Evolutionary conservation across 2,329 filamentous ascomycete genomes (phyloP), one percentile per base, ranked within the genome.

Genomic region (Camptophora hylomeconis): DNA sequence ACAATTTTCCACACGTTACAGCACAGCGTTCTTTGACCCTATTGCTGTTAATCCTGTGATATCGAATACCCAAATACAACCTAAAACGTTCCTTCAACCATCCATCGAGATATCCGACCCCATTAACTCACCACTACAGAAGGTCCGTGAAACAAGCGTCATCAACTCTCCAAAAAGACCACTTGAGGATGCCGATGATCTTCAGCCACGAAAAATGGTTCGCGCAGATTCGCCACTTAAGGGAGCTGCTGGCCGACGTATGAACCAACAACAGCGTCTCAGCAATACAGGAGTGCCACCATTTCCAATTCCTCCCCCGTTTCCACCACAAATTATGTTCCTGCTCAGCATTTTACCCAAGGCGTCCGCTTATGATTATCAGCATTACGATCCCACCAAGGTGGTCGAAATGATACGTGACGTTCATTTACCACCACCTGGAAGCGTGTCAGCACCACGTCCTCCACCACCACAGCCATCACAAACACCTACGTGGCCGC

Each of bases 151-250:
- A 28, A 35, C 44, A 3, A 51, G 52, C 7, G 41, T 46, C 11
- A 50, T 54, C 10, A 51, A 53, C 31, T 64, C 63, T 11, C 60
- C 62, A 2, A 65, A 66, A 49, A 64, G 76, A 23, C 66, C 75
- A 0, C 67, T 74, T 20, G 80, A 86, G 34, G 84, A 93, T 21
- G 65, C 64, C 5, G 77, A 82, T 20, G 75, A 77, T 36, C 73
- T 73, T 41, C 77, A 80, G 12, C 82, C 84, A 1, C 80, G 86
- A 43, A 94, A 95, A 52, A 68, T 94, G 28, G 71, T 77, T 26
- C 75, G 92, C 24, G 86, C 79, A n/a, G 84, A 81, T 32, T 95
- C 87, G 4, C 89, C 92, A 0, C 66, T 95, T 20, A 98, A 95
- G 52, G 83, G 83, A 9, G 81, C 82, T 1, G 83, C 87, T 20